Evolutionary conservation across 1,284 basidiomycete species (phyloP).

Genomic region (Pascua sp.): DNA sequence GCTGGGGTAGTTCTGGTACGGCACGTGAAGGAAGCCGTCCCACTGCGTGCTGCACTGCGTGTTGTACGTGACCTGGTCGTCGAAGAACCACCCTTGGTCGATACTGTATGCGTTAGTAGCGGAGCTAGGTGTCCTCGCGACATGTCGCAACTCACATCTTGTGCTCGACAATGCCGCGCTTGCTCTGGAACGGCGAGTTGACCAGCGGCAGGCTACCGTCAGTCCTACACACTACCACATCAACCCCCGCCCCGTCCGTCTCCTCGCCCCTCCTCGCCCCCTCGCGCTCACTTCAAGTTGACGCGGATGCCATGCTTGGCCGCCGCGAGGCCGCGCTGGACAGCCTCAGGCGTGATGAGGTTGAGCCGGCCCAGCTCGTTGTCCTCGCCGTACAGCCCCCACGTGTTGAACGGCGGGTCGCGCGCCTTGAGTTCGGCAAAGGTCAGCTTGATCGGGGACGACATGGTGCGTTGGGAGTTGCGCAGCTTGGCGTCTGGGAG

Average conservation of each 20-base stretch:
- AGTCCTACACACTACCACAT: background rate
- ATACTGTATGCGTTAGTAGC: slow-evolving; percentile 3
- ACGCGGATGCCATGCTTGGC: slow-evolving; percentile 30
- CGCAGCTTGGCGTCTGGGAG: no score
- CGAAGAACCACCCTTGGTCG: slow-evolving; percentile 23
- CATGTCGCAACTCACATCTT: slow-evolving; percentile 18
- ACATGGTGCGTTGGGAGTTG: no score
- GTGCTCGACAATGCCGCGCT: slow-evolving; percentile 15
- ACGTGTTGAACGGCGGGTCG: slow-evolving; percentile 32
- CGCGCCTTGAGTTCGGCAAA: slow-evolving; percentile 13
- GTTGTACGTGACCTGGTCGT: slow-evolving; percentile 45
- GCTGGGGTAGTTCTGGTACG: slow-evolving; percentile 24
- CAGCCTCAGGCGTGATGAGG: slow-evolving; percentile 28
- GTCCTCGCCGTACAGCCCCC: slow-evolving; percentile 31
- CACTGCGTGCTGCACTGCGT: slow-evolving; percentile 49
- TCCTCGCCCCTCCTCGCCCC: no score
- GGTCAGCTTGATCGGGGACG: slow-evolving; percentile 2
- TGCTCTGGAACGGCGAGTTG: slow-evolving; percentile 3
- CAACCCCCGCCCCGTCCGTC: no score
- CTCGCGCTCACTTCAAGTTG: slow-evolving; percentile 29
- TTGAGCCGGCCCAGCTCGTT: slow-evolving; percentile 37
- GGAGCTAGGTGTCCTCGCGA: no score
- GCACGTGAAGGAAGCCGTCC: slow-evolving; percentile 48
- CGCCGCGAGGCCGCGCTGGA: slow-evolving; percentile 25
- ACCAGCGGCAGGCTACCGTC: slow-evolving; percentile 13